Percentiles rank a stretch among this genome's conserved stretches.
phyloP scores from a whole-genome alignment of 2,329 filamentous ascomycete species.

The Tolypocladium ovalisporum region DNA sequence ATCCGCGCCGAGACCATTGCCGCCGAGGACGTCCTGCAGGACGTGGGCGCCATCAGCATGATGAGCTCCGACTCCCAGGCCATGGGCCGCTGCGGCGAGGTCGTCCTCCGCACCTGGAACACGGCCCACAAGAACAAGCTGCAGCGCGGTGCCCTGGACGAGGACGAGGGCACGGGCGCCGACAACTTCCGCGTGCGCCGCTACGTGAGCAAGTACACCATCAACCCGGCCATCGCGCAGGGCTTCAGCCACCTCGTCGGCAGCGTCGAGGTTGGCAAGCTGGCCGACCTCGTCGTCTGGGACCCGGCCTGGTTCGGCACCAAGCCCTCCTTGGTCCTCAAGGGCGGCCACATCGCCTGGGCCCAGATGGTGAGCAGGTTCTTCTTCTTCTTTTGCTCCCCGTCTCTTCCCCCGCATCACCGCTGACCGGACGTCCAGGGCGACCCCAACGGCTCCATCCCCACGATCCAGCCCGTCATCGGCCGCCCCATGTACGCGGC shows the following conservation, averaged over 20 bases:
- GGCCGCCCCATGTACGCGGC: conserved; percentile 80
- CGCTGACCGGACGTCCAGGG: conserved; percentile 35
- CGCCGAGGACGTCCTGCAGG: conserved; percentile 90
- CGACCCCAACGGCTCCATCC: conserved; percentile 74
- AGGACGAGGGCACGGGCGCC: conserved; percentile 68
- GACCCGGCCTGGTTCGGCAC: conserved; percentile 74
- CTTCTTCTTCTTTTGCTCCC: conserved; percentile 6
- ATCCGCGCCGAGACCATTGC: conserved; percentile 95
- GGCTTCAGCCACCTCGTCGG: conserved; percentile 83
- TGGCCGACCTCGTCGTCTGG: conserved; percentile 87
- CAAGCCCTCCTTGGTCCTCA: conserved; percentile 72
- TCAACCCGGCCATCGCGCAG: conserved; percentile 87
- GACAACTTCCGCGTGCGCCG: conserved; percentile 90
- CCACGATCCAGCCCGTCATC: conserved; percentile 75
- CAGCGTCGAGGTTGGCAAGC: conserved; percentile 77
- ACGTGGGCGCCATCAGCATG: conserved; percentile 92
- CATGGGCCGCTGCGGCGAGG: conserved; percentile 93
- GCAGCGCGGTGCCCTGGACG: conserved; percentile 64
- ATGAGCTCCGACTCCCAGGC: conserved; percentile 94
- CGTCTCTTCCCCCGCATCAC: neutral
- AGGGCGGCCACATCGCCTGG: conserved; percentile 77
- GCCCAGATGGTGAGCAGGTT: conserved; percentile 61
- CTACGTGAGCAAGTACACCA: conserved; percentile 91
- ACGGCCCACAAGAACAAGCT: conserved; percentile 95
- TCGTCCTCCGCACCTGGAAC: conserved; percentile 88